phyloP scores from a whole-genome alignment of 2,329 filamentous ascomycete genomes.

The Lecanicillium sp. region DNA sequence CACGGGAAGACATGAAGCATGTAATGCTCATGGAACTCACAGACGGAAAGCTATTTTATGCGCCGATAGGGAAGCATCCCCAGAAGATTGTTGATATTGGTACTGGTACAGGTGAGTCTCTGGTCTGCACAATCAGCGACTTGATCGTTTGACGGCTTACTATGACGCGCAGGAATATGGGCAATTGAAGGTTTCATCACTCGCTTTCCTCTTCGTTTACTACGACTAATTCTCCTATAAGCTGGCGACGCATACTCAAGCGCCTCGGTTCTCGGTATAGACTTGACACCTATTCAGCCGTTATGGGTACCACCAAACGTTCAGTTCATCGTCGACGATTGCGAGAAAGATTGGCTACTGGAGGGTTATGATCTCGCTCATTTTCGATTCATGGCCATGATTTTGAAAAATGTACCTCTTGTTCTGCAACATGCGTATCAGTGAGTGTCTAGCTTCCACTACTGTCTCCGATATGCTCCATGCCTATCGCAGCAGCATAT shows the following conservation, averaged over 20 bases:
- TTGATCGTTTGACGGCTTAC: neutral
- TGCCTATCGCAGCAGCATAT: too few relatives aligned
- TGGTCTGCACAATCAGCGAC: neutral
- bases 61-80: constrained; percentile 34
- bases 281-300: constrained; percentile 41
- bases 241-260: constrained; percentile 38
- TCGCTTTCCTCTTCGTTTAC: too few relatives aligned
- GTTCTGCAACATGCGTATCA: constrained; percentile 36
- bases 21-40: constrained; percentile 39
- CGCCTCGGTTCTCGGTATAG: constrained; percentile 35
- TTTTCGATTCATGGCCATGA: constrained; percentile 43
- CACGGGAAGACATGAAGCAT: constrained; percentile 41
- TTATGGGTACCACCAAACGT: constrained; percentile 51
- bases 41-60: constrained; percentile 33
- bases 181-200: constrained; percentile 48
- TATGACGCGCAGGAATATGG: constrained; percentile 37
- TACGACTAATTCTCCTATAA: constrained; percentile 11
- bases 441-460: constrained; percentile 22
- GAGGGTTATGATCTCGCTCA: constrained; percentile 53
- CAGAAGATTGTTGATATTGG: constrained; percentile 42
- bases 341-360: constrained; percentile 49
- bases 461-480: neutral
- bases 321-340: constrained; percentile 58
- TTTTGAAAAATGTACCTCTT: constrained; percentile 45
- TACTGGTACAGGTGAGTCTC: constrained; percentile 33